Evolutionary conservation across 495 filamentous ascomycete species (phyloP), one percentile per base, ranked within the genome.

Genomic region (Neurospora sp.): DNA sequence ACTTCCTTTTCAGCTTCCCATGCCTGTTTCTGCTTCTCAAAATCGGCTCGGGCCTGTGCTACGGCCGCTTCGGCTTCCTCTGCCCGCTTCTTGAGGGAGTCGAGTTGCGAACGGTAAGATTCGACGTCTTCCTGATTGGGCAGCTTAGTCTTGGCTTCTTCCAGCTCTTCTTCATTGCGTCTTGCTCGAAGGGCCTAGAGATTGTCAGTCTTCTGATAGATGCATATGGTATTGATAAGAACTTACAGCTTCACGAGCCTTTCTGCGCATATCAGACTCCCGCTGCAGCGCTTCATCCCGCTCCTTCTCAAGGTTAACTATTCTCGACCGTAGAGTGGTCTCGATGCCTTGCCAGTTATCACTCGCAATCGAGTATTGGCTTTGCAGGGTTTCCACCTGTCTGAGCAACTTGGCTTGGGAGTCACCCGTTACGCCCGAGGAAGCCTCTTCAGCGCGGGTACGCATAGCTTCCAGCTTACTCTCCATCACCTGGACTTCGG

Each of bases 281-380:
- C 91, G 90, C 74, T 90, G 90, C n/a, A 88, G 82, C 37, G 91
- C 84, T 74, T 98, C 95, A 77, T 98, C 95, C 61, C 94, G 85
- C 77, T 99, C 96, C 78, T 90, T 94, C 78, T 99, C 96, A 11
- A 97, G 83, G 71, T 83, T 89, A 1, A 89, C 85, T 38, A 96
- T 85, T 66, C 94, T 86, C 27, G 91, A 86, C 42, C 93, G 85
- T 66, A 98, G 82, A 1, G 92, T 94, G 14, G 92, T 88, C 76
- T 99, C 95, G 68, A 98, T 92, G 0, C 94, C 92, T 73, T 98
- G 94, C 96, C 96, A 99, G 79, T 98, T 99, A 76, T 97, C 94
- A 74, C 92, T 95, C 3, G 96, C 96, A 69, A 94, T 89, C 0
- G 93, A 91, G 81, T 99, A 97, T 81, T 99, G 96, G 5, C 92